phyloP scores from a whole-genome alignment of 441 rosid genomes.

The Bocquillonia castaneifolia region DNA sequence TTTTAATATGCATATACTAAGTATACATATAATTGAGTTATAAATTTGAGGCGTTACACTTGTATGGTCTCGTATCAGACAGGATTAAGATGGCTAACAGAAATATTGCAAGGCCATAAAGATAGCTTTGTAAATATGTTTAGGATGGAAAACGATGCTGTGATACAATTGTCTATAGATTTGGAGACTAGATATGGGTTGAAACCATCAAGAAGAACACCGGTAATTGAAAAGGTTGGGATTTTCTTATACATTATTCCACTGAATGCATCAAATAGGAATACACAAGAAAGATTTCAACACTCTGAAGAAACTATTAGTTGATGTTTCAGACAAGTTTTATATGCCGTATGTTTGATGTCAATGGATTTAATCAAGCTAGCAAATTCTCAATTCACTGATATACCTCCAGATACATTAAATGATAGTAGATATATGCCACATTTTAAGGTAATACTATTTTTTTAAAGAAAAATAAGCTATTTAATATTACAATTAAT shows the following conservation, averaged over 20 bases:
- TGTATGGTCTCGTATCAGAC: background rate
- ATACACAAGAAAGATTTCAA: background rate
- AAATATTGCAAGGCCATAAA: background rate
- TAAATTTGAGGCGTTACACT: too few relatives aligned
- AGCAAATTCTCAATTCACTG: background rate
- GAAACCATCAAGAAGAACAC: background rate
- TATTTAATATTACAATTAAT: background rate
- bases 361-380: background rate
- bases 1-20: too few relatives aligned
- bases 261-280: background rate
- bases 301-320: background rate
- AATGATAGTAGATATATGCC: background rate
- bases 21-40: too few relatives aligned
- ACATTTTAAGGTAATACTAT: background rate
- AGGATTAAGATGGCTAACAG: background rate
- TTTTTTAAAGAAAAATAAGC: background rate
- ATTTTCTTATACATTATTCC: background rate
- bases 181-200: constrained; percentile 2
- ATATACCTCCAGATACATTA: background rate
- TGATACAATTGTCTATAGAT: background rate
- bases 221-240: background rate
- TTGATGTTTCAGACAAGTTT: background rate
- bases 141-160: background rate
- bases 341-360: background rate
- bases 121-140: background rate